phyloP scores from a whole-genome alignment of 2,329 filamentous ascomycete species.

The Pseudogymnoascus sp. region DNA sequence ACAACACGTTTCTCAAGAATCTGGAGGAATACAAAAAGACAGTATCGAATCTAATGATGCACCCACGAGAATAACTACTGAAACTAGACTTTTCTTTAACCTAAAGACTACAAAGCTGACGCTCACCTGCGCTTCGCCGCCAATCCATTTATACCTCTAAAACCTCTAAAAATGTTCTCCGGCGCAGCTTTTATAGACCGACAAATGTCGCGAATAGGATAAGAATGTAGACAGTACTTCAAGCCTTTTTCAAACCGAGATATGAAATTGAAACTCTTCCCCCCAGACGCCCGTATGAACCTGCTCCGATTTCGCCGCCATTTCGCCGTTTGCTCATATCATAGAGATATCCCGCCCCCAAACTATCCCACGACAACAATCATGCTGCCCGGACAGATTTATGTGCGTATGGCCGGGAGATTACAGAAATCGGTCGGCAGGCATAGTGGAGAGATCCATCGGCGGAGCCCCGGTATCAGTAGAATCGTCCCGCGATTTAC shows the following conservation, averaged over 20 bases:
- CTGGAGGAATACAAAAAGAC: not conserved
- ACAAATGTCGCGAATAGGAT: not conserved
- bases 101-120: constrained; percentile 1
- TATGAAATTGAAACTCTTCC: not conserved
- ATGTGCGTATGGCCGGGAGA: not conserved
- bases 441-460: not conserved
- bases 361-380: not conserved
- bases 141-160: not conserved
- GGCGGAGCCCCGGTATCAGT: not conserved
- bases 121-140: not conserved
- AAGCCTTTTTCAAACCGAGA: not conserved
- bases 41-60: not conserved
- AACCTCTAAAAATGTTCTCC: not conserved
- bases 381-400: not conserved
- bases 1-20: not conserved
- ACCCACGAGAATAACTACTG: not conserved
- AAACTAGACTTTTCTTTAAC: not conserved
- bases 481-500: not conserved
- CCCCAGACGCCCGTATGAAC: not conserved
- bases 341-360: not conserved
- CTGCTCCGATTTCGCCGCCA: not conserved
- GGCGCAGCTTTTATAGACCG: not conserved
- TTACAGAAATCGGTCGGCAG: not conserved
- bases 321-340: not conserved
- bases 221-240: not conserved